Evolutionary conservation across 345 rosid genomes (phyloP), one percentile per base, ranked within the genome.

Genomic region (Leavenworthia alabamica): DNA sequence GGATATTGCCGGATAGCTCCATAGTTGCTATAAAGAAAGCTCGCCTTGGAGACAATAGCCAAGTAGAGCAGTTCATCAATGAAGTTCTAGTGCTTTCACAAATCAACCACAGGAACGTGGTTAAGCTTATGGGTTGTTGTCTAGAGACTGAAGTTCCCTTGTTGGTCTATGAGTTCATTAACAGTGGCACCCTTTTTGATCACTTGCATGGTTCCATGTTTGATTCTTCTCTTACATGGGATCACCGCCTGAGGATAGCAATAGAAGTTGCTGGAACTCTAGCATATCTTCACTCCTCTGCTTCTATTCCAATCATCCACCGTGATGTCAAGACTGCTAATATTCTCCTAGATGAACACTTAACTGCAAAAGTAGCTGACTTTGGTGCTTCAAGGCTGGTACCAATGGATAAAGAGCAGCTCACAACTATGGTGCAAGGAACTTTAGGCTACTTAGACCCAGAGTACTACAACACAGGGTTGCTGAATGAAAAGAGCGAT

Each of bases 301-400:
- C 81, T 40, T 61, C 75, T 3, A 54, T 74, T 19, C 83, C 72
- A 11, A 73, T 77, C 27, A 73, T 75, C 3, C 83, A 77, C 15
- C 60, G 83, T 1, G 83, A 82, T 62, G 16, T 82, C 32, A 82
- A 80, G 64, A 61, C 82, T 2, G 59, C 78, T 2, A 80, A 80
- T 33, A 78, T 82, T 33, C 81, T 82, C 5, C 23, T 78, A 3
- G 81, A 80, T 37, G 70, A 60, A 8, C 56, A 63, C 6, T 74
- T 54, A 61, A 71, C 71, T 0, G 79, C 78, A 3, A 80, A 80
- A 47, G 82, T 82, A 15, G 78, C 82, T 1, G 82, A 80, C 40
- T 82, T 79, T 22, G 82, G 86, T 19, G 78, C 73, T 26, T 82
- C 86, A 7, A 75, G 75, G 31, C 16, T 77, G 19, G 67, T 82